phyloP scores from a whole-genome alignment of 306 rosid species.

The Trifolium fragiferum region DNA sequence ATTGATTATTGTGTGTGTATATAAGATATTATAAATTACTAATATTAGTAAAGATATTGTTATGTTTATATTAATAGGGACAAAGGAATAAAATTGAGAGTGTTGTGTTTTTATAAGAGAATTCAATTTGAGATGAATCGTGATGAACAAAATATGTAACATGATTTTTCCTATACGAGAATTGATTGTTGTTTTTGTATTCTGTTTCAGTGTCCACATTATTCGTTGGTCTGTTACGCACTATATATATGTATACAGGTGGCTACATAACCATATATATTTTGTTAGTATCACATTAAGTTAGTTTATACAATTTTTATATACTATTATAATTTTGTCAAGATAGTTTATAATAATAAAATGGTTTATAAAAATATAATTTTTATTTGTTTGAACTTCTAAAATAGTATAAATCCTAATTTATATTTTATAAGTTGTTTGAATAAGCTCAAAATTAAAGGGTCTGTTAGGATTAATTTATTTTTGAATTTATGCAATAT shows the following conservation, averaged over 20 bases:
- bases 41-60: slow-evolving; percentile 19
- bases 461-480: too few species aligned
- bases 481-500: too few species aligned
- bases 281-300: too few species aligned
- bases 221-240: slow-evolving; percentile 14
- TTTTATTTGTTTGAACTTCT: too few species aligned
- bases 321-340: too few species aligned
- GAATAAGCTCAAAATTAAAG: too few species aligned
- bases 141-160: not conserved
- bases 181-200: not conserved
- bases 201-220: not conserved
- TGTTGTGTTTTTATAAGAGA: not conserved
- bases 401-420: too few species aligned
- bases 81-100: slow-evolving; percentile 19
- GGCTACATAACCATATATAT: slow-evolving; percentile 18
- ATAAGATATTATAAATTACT: not conserved
- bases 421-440: too few species aligned
- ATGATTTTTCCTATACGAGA: slow-evolving; percentile 1
- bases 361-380: too few species aligned
- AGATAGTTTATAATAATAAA: too few species aligned
- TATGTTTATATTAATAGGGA: not conserved
- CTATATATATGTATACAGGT: slow-evolving; percentile 1
- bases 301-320: too few species aligned
- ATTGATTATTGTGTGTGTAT: not conserved
- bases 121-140: slow-evolving; percentile 2